These are phyloP conservation scores for Trifolium subterraneum DNA, from an alignment of 306 rosid genomes.

Conservation along the genomic window DNA sequence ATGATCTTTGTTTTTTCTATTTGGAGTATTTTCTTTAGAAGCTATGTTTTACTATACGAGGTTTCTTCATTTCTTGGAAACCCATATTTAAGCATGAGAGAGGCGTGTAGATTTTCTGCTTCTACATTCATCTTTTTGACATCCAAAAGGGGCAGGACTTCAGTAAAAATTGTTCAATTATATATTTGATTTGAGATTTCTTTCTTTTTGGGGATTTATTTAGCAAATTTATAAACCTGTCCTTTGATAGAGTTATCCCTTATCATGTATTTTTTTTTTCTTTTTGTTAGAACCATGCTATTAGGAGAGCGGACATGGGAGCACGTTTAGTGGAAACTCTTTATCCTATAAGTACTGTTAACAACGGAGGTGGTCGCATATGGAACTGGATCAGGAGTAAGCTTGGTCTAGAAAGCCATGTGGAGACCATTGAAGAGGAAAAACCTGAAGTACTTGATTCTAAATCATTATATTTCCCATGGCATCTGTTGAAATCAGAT, in stretches of 20 bases:
- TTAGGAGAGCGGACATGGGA: slow-evolving; percentile 85
- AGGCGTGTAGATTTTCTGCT: no score
- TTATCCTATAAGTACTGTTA: slow-evolving; percentile 55
- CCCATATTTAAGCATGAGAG: no score
- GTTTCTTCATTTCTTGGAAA: no score
- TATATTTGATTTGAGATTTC: not conserved
- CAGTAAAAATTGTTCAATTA: slow-evolving; percentile 1
- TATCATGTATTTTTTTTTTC: slow-evolving; percentile 34
- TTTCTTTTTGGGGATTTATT: slow-evolving; percentile 11
- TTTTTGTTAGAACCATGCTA: slow-evolving; percentile 79
- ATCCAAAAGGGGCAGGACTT: not conserved
- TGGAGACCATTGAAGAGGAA: slow-evolving; percentile 47
- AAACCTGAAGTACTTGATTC: slow-evolving; percentile 59
- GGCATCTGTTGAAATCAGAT: slow-evolving; percentile 78
- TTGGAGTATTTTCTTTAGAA: no score
- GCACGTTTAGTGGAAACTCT: slow-evolving; percentile 72
- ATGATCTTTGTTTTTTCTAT: no score
- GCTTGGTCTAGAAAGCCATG: slow-evolving; percentile 63
- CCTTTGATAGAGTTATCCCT: slow-evolving; percentile 38
- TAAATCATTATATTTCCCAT: slow-evolving; percentile 69
- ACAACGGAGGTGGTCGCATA: slow-evolving; percentile 50
- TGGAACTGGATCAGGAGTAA: slow-evolving; percentile 73
- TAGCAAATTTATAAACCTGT: not conserved
- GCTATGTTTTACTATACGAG: no score
- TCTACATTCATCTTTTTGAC: no score